Evolutionary conservation across 441 rosid genomes (phyloP), one percentile per base, ranked within the genome.

Genomic region (Sinapis alba): DNA sequence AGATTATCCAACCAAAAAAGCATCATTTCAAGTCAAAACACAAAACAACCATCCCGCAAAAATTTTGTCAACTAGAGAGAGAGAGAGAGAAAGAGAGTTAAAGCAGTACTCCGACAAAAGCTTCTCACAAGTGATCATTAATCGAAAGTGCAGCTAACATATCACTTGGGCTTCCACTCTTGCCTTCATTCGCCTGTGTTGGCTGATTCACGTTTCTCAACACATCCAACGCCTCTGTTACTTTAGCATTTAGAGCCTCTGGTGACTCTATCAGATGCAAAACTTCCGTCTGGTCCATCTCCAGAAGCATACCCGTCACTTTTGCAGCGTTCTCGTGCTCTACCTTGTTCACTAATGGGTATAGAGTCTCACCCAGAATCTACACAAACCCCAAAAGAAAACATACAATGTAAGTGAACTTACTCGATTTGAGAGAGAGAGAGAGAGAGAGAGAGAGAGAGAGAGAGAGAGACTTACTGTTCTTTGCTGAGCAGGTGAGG

Each of bases 271-370:
- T 82, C 75, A 86, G 73, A 69, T 83, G 90, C 73, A 86, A 36
- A n/a, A 84, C 86, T 66, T 83, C 86, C 0, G 88, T 82, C 79
- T 85, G 86, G 50, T 85, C 90, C 90, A 85, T 85, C 75, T 87
- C 90, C 26, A 87, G 71, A 75, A 83, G 88, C 90, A 85, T 87
- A 24, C 87, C 86, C 0, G 90, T 87, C 62, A 87, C 88, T 72
- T 87, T 87, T 1, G 87, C 86, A 0, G 88, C 85, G 18, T 81
- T 82, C 5, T 83, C 87, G 16, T 81, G 87, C 80, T 87, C 88
- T 79, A 87, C 65, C 74, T 75, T 83, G 12, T 84, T 82, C 63
- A 87, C 88, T 47, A 82, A 78, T 41, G 87, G 87, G 78, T 84
- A 85, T 0, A 84, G 73, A 65, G 75, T 73, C 76, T 85, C 89